Percentiles rank a stretch among this genome's conserved stretches.
These are phyloP conservation scores for Plantago coronopus DNA, from an alignment of 305 asterid genomes.

Conservation along the genomic window DNA sequence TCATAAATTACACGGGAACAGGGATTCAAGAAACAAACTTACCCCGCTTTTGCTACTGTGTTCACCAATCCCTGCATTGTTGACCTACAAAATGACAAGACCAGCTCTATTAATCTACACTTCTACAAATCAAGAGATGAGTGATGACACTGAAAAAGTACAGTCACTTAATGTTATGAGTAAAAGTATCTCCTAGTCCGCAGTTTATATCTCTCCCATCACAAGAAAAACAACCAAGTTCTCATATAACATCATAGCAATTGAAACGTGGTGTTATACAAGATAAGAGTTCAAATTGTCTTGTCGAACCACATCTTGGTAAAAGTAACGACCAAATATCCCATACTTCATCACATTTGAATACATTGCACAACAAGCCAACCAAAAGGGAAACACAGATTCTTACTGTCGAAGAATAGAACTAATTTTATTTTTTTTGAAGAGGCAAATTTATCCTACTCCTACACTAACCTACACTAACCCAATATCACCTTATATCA, in stretches of 20 bases:
- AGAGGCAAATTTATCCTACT: no score
- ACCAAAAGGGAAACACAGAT: neutral
- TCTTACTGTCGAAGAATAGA: neutral
- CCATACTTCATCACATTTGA: neutral
- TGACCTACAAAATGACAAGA: constrained; percentile 32
- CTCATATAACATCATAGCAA: neutral
- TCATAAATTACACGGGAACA: neutral
- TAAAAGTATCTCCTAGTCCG: neutral
- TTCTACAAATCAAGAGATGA: neutral
- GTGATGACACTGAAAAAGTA: neutral
- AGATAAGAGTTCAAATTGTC: no score
- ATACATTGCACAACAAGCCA: neutral
- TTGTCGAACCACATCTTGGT: neutral
- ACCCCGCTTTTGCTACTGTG: constrained; percentile 18
- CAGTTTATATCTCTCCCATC: neutral
- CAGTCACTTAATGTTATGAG: neutral
- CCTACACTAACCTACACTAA: no score
- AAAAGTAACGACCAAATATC: neutral
- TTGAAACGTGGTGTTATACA: neutral
- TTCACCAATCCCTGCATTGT: constrained; percentile 50
- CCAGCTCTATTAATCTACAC: neutral
- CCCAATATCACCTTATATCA: neutral
- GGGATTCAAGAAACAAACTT: constrained; percentile 7
- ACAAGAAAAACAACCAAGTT: neutral
- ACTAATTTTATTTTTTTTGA: no score